A percentile compares a stretch with the other conserved stretches of the same genome.
Evolutionary conservation across 257 asterid genomes (phyloP).

Genomic region (Thymus mandschuricus): DNA sequence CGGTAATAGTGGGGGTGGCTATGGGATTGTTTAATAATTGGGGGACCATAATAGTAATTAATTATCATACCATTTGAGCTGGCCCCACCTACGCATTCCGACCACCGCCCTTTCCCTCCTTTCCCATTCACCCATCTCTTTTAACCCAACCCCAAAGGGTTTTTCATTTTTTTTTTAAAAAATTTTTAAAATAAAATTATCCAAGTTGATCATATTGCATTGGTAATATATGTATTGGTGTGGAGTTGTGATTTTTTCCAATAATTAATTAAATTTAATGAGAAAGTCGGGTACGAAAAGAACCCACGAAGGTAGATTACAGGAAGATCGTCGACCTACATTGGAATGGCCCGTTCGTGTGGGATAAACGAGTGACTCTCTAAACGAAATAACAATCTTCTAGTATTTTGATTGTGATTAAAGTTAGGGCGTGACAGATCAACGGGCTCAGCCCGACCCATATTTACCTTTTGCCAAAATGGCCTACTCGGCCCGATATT

Average conservation of each 20-base stretch:
- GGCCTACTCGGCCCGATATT: too few relatives aligned
- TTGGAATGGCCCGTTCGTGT: too few relatives aligned
- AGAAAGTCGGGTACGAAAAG: too few relatives aligned
- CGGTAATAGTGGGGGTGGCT: conserved; percentile 28
- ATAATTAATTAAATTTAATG: too few relatives aligned
- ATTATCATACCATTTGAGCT: background rate
- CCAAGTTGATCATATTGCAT: background rate
- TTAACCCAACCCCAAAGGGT: background rate
- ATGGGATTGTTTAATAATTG: background rate
- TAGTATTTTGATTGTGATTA: too few relatives aligned
- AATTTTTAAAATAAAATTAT: background rate
- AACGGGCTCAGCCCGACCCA: too few relatives aligned
- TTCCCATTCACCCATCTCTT: background rate
- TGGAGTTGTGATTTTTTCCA: background rate
- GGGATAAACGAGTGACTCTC: too few relatives aligned
- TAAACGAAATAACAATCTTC: too few relatives aligned
- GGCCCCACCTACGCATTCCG: background rate
- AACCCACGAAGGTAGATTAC: too few relatives aligned
- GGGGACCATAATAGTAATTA: conserved; percentile 19
- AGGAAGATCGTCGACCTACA: too few relatives aligned
- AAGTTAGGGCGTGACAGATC: too few relatives aligned
- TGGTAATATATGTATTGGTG: background rate
- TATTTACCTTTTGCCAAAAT: too few relatives aligned
- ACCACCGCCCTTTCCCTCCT: conserved; percentile 12
- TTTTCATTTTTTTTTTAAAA: background rate